Evolutionary conservation across 1,284 basidiomycete genomes (phyloP), one percentile per base, ranked within the genome.

Genomic region (Rhizoctonia solani): DNA sequence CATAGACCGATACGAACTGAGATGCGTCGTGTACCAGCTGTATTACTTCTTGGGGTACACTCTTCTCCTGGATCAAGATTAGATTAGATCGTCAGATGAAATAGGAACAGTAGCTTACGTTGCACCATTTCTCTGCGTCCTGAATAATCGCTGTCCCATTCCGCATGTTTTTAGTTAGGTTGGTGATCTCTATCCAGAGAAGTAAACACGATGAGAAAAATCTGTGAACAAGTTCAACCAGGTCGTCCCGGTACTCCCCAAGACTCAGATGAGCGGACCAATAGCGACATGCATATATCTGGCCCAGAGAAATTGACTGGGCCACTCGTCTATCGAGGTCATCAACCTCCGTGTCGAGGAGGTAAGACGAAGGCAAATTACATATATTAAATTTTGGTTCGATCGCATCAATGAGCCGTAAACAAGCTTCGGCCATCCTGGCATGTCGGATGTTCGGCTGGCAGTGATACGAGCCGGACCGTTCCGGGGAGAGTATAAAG

Each of bases 101-200:
- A n/a, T n/a, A n/a, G n/a, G n/a, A n/a, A n/a, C n/a, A n/a, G n/a
- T n/a, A 8, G 34, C 55, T 14, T 29, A 58, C 55, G 29, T 19
- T 4, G 19, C 41, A 58, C 42, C 39, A 46, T 9, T 13, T 27
- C 25, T 46, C 23, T 9, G 29, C 25, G 4, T 32, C 8, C 13
- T 30, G 42, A 14, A 58, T n/a, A 4, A 46, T 47, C 16, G 29
- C 42, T 16, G 19, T 42, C 16, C 55, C 55, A n/a, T 42, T 39
- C 5, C 6, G 11, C 16, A 58, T 30, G 2, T 13, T 16, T 16
- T 46, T 29, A 27, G 39, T 58, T 11, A 58, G 25, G 41, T 46
- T 46, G 23, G 46, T 46, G 4, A 58, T 42, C 23, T 58, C 55
- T 42, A 58, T 44, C 55, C 55, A 58, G 2, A 44, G 41, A 11